phyloP scores from a whole-genome alignment of 257 asterid genomes.

The Ocimum tenuiflorum region DNA sequence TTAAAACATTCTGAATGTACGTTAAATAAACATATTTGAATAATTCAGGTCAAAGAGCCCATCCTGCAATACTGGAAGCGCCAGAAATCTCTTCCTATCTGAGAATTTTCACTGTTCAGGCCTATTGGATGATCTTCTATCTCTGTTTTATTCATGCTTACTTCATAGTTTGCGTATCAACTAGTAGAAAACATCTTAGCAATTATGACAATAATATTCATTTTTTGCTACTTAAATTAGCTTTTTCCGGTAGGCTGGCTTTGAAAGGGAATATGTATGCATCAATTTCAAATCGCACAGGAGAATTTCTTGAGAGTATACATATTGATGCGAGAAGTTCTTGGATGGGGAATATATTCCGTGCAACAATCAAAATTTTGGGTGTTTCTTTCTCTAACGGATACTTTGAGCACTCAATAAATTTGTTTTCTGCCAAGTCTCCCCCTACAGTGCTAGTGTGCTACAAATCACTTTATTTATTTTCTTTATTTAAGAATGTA shows the following conservation, averaged over 20 bases:
- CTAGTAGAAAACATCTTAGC: neutral
- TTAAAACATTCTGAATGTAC: neutral
- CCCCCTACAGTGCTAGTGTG: no score
- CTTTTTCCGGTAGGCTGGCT: neutral
- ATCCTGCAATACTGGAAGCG: conserved; percentile 66
- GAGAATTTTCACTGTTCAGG: conserved; percentile 15
- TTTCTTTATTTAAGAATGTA: no score
- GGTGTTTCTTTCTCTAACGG: neutral
- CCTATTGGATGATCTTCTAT: neutral
- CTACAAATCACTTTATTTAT: no score
- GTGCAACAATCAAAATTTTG: neutral
- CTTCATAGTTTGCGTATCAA: neutral
- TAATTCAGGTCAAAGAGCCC: conserved; percentile 71
- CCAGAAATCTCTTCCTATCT: conserved; percentile 55
- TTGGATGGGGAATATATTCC: neutral
- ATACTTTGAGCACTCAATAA: no score
- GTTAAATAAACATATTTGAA: neutral
- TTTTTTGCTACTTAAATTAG: neutral
- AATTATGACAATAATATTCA: neutral
- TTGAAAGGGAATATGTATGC: neutral
- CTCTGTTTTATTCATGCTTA: neutral
- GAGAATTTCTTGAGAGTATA: neutral
- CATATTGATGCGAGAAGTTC: neutral
- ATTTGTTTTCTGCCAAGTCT: no score
- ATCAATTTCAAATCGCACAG: no score